Percentiles rank a stretch among this genome's conserved stretches.
phyloP scores from a whole-genome alignment of 257 asterid genomes.

The Solanum clarkiae region DNA sequence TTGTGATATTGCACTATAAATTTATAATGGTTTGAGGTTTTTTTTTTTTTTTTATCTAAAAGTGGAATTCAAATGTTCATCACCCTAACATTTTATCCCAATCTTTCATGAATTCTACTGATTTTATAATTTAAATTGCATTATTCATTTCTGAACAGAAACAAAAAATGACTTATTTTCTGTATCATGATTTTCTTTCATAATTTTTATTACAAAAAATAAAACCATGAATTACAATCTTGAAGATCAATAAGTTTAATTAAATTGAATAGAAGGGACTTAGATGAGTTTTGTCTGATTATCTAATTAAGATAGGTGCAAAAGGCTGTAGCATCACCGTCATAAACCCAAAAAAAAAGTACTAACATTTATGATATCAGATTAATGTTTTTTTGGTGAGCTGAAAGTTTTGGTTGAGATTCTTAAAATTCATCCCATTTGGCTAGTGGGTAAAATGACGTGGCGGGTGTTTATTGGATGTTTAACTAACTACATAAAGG shows the following conservation, averaged over 20 bases:
- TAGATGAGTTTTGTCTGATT: background rate
- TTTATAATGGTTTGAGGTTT: background rate
- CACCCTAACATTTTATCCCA: background rate
- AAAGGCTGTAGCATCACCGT: background rate
- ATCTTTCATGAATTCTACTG: background rate
- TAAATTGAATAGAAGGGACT: background rate
- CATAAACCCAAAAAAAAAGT: background rate
- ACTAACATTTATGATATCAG: background rate
- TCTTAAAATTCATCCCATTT: background rate
- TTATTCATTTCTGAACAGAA: background rate
- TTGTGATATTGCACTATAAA: too few species aligned
- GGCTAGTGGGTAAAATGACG: constrained; percentile 12
- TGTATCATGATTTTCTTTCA: background rate
- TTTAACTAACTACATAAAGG: background rate
- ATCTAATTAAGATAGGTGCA: background rate
- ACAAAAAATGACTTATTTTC: background rate
- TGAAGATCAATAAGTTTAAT: background rate
- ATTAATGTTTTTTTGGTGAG: background rate
- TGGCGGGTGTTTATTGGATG: constrained; percentile 8
- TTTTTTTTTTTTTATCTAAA: background rate
- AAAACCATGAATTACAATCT: background rate
- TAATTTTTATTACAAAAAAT: background rate
- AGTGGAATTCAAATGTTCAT: background rate
- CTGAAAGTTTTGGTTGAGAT: background rate
- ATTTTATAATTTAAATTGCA: background rate